phyloP scores from a whole-genome alignment of 225 moss, liverwort and hornwort species.

The Physcomitrium patens region DNA sequence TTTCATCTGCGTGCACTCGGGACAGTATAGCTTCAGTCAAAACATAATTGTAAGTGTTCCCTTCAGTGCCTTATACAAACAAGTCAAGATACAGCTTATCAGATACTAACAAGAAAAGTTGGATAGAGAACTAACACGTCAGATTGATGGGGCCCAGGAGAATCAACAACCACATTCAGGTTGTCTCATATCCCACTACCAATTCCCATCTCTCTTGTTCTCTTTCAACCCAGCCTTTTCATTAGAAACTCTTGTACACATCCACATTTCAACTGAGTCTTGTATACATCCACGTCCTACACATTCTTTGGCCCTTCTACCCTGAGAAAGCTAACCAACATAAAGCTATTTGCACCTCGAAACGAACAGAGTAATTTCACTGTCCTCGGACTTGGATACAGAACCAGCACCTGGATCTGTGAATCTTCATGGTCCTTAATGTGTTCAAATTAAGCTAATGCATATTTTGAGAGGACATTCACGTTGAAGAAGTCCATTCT shows the following conservation, averaged over 20 bases:
- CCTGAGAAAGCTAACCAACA: constrained; percentile 35
- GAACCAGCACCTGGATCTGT: constrained; percentile 50
- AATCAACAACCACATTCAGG: constrained; percentile 92
- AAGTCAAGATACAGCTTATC: constrained; percentile 33
- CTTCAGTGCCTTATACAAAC: constrained; percentile 27
- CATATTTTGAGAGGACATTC: constrained; percentile 53
- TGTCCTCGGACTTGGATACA: constrained; percentile 69
- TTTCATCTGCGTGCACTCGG: neutral
- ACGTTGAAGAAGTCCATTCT: constrained; percentile 47
- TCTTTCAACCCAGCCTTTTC: constrained; percentile 36
- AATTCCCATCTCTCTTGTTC: constrained; percentile 44
- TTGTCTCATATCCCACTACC: constrained; percentile 90
- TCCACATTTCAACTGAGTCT: constrained; percentile 39
- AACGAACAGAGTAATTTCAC: constrained; percentile 45
- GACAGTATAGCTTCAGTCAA: constrained; percentile 20
- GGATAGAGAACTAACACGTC: constrained; percentile 34
- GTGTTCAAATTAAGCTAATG: constrained; percentile 36
- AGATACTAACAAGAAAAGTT: constrained; percentile 36
- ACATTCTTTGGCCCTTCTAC: constrained; percentile 38
- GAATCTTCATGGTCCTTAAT: constrained; percentile 71
- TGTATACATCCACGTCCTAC: constrained; percentile 36
- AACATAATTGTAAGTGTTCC: constrained; percentile 33
- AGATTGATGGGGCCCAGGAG: constrained; percentile 56
- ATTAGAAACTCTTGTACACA: constrained; percentile 35
- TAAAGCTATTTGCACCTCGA: constrained; percentile 33